These are phyloP conservation scores for Paracorniculantispora psalliotae DNA, from an alignment of 2,329 filamentous ascomycete genomes.

Conservation along the genomic window DNA sequence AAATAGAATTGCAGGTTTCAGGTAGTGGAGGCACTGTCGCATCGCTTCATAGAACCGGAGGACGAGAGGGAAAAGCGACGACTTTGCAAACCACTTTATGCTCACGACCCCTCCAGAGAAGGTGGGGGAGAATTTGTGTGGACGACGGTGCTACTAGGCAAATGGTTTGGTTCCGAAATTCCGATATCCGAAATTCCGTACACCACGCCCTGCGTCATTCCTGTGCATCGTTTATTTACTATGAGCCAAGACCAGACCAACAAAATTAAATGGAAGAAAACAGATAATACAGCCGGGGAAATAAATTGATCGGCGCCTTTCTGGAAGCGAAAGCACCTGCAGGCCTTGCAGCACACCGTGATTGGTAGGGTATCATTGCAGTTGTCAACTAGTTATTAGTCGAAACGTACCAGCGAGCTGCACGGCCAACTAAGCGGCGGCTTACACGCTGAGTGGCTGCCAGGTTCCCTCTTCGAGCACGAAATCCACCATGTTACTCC, in stretches of 20 bases:
- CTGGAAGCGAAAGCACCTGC: background rate
- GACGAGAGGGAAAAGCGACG: constrained; percentile 1
- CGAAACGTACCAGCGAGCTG: background rate
- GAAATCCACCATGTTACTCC: background rate
- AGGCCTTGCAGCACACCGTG: background rate
- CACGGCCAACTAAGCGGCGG: background rate
- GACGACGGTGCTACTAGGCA: background rate
- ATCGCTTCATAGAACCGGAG: background rate
- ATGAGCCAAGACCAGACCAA: background rate
- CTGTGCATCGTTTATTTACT: background rate
- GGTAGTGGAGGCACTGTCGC: background rate
- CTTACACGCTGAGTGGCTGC: background rate
- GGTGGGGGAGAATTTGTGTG: constrained; percentile 6
- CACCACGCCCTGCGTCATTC: background rate
- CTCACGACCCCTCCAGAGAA: constrained; percentile 22
- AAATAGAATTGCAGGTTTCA: background rate
- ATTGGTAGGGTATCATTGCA: background rate
- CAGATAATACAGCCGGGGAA: background rate
- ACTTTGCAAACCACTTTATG: constrained; percentile 14
- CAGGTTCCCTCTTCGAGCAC: background rate
- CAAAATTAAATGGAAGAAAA: background rate
- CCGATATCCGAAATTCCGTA: constrained; percentile 11
- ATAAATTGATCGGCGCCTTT: background rate
- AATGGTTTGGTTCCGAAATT: background rate
- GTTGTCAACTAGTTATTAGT: background rate